Percentiles rank a stretch among this genome's conserved stretches.
These are phyloP conservation scores for Violaceomyces palustris DNA, from an alignment of 1,284 basidiomycete genomes.

Conservation along the genomic window DNA sequence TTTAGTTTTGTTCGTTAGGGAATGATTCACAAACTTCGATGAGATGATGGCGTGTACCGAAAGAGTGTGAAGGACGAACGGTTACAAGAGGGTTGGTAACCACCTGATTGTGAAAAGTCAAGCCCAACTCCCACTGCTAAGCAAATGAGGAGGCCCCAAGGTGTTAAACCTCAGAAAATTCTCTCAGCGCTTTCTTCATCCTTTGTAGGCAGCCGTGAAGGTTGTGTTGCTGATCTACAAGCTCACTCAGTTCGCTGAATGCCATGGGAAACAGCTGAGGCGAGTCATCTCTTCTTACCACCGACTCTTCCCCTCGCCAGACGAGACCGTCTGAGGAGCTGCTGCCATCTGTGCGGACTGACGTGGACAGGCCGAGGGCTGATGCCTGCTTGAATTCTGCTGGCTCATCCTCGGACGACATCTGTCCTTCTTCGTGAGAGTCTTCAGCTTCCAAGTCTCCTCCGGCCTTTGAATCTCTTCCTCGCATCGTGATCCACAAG, in stretches of 20 bases:
- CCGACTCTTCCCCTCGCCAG: slow-evolving; percentile 4
- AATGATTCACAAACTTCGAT: no score
- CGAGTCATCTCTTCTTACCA: background rate
- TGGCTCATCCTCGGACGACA: slow-evolving; percentile 11
- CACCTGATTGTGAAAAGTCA: no score
- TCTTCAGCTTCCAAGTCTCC: slow-evolving; percentile 17
- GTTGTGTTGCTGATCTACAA: slow-evolving; percentile 10
- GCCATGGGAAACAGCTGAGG: slow-evolving; percentile 4
- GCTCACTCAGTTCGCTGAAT: slow-evolving; percentile 11
- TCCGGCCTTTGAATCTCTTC: no score
- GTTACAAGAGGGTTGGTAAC: no score
- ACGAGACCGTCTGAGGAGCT: slow-evolving; percentile 14
- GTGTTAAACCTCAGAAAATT: no score
- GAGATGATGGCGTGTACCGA: no score
- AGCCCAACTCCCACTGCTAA: no score
- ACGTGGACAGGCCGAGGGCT: background rate
- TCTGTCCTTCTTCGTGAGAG: slow-evolving; percentile 28
- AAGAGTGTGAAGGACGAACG: no score
- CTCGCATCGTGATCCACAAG: no score
- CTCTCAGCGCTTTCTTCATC: slow-evolving; percentile 24
- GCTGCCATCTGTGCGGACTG: slow-evolving; percentile 6
- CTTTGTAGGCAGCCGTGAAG: slow-evolving; percentile 22
- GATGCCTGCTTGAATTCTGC: background rate
- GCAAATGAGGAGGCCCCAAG: no score
- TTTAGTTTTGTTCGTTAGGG: no score